Percentiles rank a stretch among this genome's conserved stretches.
Evolutionary conservation across 345 rosid genomes (phyloP).

Genomic region (Salix udensis): DNA sequence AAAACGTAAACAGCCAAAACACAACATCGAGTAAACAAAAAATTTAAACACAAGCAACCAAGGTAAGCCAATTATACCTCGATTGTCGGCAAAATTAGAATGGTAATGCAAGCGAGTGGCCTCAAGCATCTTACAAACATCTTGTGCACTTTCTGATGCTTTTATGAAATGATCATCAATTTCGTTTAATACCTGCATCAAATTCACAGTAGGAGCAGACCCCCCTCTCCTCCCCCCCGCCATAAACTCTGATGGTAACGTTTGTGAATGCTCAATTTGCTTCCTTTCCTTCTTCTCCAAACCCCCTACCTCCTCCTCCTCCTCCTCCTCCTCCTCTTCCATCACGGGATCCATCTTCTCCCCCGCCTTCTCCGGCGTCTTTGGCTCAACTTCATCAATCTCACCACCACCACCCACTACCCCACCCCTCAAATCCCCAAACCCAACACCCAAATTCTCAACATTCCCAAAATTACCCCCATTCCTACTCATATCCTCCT

Average conservation of each 20-base stretch:
- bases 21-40: neutral
- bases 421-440: slow-evolving; percentile 14
- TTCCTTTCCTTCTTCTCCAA: slow-evolving; percentile 21
- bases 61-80: slow-evolving; percentile 39
- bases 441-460: slow-evolving; percentile 15
- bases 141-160: slow-evolving; percentile 79
- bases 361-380: slow-evolving; percentile 56
- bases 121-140: slow-evolving; percentile 83
- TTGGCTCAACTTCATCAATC: slow-evolving; percentile 39
- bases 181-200: slow-evolving; percentile 59
- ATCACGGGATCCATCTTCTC: slow-evolving; percentile 12
- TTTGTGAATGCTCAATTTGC: slow-evolving; percentile 54
- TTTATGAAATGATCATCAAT: slow-evolving; percentile 85
- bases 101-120: slow-evolving; percentile 91
- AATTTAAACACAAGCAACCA: neutral
- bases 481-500: slow-evolving; percentile 16
- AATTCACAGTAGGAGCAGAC: slow-evolving; percentile 36
- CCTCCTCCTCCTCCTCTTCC: slow-evolving; percentile 19
- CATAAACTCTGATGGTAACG: slow-evolving; percentile 58
- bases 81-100: slow-evolving; percentile 84
- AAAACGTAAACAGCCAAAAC: neutral
- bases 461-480: slow-evolving; percentile 8
- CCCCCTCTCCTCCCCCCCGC: slow-evolving; percentile 26
- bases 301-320: slow-evolving; percentile 13
- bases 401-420: slow-evolving; percentile 8